Evolutionary conservation across 495 filamentous ascomycete species (phyloP), one percentile per base, ranked within the genome.

Genomic region (Ascodesmis nigricans): DNA sequence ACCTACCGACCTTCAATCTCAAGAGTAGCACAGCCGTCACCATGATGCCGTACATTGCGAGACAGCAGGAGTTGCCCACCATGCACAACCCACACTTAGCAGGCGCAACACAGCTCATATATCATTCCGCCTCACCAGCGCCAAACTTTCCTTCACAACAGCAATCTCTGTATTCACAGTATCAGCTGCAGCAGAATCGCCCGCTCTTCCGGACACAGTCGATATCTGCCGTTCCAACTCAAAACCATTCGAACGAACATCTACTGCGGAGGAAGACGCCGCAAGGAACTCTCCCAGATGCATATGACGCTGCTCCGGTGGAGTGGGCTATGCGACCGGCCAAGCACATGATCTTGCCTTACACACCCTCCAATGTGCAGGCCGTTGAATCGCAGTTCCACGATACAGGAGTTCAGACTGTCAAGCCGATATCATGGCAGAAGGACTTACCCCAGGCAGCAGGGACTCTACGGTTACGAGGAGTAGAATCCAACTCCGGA

Each of bases 261-360:
- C 74, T 80, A 35, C 61, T 97, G 25, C 66, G 87, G 41, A 69
- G 87, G 30, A 97, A 97, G 52, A 95, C 87, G 5, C 87, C 87
- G 6, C 90, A 74, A 45, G 87, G 87, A 15, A 92, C 82, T 13
- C 65, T 97, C 35, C 77, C 81, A 33, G 83, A 78, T 36, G 84
- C 81, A 9, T 97, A 97, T 49, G 84, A 95, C 65, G 84, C 79
- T 7, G 79, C 76, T 4, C 67, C 73, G 1, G 61, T 71, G 18
- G 78, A 87, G 51, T 70, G 73, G 49, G 67, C 65, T 3, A 67
- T 71, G 13, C 76, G 78, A 29, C 78, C 79, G 22, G 79, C 67
- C 19, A 97, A 95, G 55, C 83, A 95, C 50, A 78, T 95, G 51
- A 59, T 91, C n/a, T 61, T 91, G 23, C 63, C 66, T 5, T 24